phyloP scores from a whole-genome alignment of 2,329 filamentous ascomycete species.

The Bipolaris sorokiniana region DNA sequence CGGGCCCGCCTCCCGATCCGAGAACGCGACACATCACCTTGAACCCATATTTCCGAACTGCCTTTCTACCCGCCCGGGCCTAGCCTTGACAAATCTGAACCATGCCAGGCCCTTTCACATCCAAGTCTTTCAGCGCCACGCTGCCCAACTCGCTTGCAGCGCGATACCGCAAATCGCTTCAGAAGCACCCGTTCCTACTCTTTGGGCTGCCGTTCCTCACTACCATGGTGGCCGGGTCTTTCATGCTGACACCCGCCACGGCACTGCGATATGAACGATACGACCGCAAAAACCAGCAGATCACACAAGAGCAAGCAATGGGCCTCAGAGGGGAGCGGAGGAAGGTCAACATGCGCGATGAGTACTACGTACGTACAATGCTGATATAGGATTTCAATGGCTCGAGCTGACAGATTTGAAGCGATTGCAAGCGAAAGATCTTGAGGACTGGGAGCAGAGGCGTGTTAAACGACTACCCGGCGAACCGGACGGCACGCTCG shows the following conservation, averaged over 20 bases:
- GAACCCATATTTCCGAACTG: not conserved
- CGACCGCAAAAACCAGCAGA: constrained; percentile 84
- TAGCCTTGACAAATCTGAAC: constrained; percentile 5
- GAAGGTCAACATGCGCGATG: constrained; percentile 80
- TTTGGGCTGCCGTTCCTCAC: constrained; percentile 93
- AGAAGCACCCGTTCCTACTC: constrained; percentile 83
- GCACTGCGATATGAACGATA: constrained; percentile 92
- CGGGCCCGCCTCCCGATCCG: not conserved
- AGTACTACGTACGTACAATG: constrained; percentile 75
- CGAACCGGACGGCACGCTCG: constrained; percentile 82
- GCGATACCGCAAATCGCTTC: constrained; percentile 76
- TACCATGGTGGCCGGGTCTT: constrained; percentile 89
- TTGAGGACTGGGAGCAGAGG: constrained; percentile 97
- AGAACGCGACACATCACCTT: not conserved
- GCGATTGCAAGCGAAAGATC: constrained; percentile 83
- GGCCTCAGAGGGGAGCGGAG: constrained; percentile 74
- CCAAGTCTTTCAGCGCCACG: constrained; percentile 64
- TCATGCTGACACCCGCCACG: constrained; percentile 91
- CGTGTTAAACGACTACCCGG: constrained; percentile 87
- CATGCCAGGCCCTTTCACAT: constrained; percentile 66
- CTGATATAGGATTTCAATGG: not conserved
- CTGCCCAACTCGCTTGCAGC: constrained; percentile 69
- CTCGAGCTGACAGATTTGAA: constrained; percentile 48
- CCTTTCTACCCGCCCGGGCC: not conserved
- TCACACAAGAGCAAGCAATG: constrained; percentile 86